Evolutionary conservation across 2,329 filamentous ascomycete genomes (phyloP).

Genomic region (Aspergillus piperis): DNA sequence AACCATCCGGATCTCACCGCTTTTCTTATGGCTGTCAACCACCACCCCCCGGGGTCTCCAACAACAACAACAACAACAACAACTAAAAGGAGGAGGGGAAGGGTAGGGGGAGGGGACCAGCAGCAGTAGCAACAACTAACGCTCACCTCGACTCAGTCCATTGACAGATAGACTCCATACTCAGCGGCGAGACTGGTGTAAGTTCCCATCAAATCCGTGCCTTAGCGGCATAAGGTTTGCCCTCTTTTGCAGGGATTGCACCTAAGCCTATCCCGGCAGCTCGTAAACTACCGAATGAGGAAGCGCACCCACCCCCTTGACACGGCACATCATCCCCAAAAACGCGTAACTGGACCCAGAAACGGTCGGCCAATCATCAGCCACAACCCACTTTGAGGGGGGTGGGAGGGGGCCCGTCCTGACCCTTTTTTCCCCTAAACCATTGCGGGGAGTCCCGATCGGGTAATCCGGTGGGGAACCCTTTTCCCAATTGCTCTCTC

Average conservation of each 20-base stretch:
- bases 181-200: not conserved
- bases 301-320: slow-evolving; percentile 11
- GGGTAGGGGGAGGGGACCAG: too few species aligned
- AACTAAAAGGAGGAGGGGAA: not conserved
- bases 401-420: not conserved
- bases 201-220: slow-evolving; percentile 4
- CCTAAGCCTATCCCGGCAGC: slow-evolving; percentile 24
- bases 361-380: slow-evolving; percentile 15
- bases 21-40: slow-evolving; percentile 21
- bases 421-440: slow-evolving; percentile 19
- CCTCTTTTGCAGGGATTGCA: slow-evolving; percentile 14
- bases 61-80: too few species aligned
- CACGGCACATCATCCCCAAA: slow-evolving; percentile 28
- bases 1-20: slow-evolving; percentile 22
- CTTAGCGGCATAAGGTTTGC: slow-evolving; percentile 14
- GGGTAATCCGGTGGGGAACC: slow-evolving; percentile 17
- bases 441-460: slow-evolving; percentile 22
- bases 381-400: too few species aligned
- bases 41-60: too few species aligned
- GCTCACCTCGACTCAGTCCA: too few species aligned
- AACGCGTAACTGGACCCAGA: slow-evolving; percentile 24
- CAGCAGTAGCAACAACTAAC: too few species aligned
- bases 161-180: not conserved
- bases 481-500: not conserved
- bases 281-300: slow-evolving; percentile 19